Evolutionary conservation across 306 rosid genomes (phyloP).

Genomic region (Datisca glomerata): DNA sequence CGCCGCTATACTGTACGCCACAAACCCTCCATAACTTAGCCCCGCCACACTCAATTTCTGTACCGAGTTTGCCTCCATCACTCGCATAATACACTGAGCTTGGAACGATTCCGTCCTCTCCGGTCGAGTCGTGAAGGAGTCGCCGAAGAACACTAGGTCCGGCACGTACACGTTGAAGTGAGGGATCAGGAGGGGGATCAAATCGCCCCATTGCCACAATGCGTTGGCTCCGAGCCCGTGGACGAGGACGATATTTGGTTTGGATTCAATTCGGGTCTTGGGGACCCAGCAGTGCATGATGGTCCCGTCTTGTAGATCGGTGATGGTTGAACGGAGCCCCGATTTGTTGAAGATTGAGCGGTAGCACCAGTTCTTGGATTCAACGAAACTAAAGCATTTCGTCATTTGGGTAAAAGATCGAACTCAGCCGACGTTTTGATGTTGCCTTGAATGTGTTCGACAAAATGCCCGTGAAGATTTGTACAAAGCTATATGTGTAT

Average conservation of each 20-base stretch:
- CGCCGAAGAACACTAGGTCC: slow-evolving; percentile 77
- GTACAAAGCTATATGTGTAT: no score
- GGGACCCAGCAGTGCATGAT: slow-evolving; percentile 80
- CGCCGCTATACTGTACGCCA: slow-evolving; percentile 55
- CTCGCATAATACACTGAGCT: slow-evolving; percentile 63
- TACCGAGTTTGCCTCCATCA: slow-evolving; percentile 50
- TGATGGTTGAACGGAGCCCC: slow-evolving; percentile 55
- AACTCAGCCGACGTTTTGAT: no score
- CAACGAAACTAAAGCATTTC: slow-evolving; percentile 47
- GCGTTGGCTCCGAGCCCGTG: slow-evolving; percentile 80
- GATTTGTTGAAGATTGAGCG: slow-evolving; percentile 32
- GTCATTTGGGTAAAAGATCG: slow-evolving; percentile 12
- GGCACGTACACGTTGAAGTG: slow-evolving; percentile 69
- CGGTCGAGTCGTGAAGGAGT: slow-evolving; percentile 40
- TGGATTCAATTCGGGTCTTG: slow-evolving; percentile 20
- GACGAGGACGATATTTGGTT: slow-evolving; percentile 64
- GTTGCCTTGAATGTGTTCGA: no score
- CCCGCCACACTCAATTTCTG: slow-evolving; percentile 44
- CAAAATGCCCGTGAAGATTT: no score
- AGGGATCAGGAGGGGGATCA: slow-evolving; percentile 30
- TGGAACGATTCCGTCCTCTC: slow-evolving; percentile 63
- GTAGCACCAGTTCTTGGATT: slow-evolving; percentile 44
- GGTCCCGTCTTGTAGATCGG: slow-evolving; percentile 61
- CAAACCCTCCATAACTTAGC: slow-evolving; percentile 81
- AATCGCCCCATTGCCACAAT: slow-evolving; percentile 73